These are phyloP conservation scores for Phialophora macrospora DNA, from an alignment of 2,329 filamentous ascomycete genomes.

Conservation along the genomic window DNA sequence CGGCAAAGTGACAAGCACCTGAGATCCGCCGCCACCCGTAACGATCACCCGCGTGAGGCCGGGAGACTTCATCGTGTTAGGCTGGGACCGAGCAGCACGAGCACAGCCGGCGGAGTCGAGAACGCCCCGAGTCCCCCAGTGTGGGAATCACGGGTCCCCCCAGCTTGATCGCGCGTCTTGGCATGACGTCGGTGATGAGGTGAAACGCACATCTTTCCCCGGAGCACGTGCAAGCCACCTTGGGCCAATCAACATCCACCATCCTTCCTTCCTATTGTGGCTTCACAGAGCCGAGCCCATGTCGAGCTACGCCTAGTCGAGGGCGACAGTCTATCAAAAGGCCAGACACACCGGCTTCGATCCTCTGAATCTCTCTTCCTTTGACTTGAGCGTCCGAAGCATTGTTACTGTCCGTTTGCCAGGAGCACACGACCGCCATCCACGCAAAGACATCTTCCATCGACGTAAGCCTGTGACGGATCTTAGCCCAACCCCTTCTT, in stretches of 20 bases:
- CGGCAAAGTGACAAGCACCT: not conserved
- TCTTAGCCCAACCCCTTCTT: slow-evolving; percentile 4
- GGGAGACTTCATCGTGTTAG: not conserved
- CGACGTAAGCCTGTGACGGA: slow-evolving; percentile 46
- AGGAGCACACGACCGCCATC: slow-evolving; percentile 50
- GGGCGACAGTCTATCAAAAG: slow-evolving; percentile 3
- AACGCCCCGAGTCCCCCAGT: no score
- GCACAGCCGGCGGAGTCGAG: no score
- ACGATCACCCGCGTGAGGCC: not conserved
- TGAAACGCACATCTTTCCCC: not conserved
- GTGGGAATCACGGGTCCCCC: not conserved
- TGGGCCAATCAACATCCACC: not conserved
- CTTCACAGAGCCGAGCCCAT: not conserved
- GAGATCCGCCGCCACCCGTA: slow-evolving; percentile 8
- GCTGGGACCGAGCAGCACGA: not conserved
- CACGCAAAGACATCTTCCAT: slow-evolving; percentile 48
- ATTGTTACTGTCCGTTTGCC: slow-evolving; percentile 47
- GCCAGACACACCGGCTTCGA: slow-evolving; percentile 12
- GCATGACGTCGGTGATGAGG: not conserved
- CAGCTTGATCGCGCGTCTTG: not conserved
- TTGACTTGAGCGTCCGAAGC: not conserved
- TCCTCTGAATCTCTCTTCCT: slow-evolving; percentile 1
- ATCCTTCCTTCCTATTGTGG: slow-evolving; percentile 19
- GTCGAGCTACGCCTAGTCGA: not conserved
- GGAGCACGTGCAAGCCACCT: not conserved